phyloP scores from a whole-genome alignment of 106 monocot species.

The Allium cepa region DNA sequence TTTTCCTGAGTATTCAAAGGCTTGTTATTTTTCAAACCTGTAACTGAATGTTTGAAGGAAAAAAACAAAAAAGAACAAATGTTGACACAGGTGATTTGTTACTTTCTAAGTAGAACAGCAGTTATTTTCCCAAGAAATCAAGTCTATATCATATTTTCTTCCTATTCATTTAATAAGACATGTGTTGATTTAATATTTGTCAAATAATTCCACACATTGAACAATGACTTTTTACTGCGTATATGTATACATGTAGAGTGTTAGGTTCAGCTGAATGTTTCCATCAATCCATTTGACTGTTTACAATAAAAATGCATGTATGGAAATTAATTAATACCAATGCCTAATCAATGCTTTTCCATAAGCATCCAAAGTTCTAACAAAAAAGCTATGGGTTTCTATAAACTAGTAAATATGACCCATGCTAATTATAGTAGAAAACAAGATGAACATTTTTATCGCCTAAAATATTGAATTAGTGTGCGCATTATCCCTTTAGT shows the following conservation, averaged over 20 bases:
- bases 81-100: too few relatives aligned
- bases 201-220: slow-evolving; percentile 5
- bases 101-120: too few relatives aligned
- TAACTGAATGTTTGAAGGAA: too few relatives aligned
- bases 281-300: not conserved
- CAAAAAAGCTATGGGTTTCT: not conserved
- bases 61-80: too few relatives aligned
- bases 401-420: not conserved
- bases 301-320: not conserved
- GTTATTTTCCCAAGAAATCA: too few relatives aligned
- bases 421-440: not conserved
- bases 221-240: not conserved
- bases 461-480: not conserved
- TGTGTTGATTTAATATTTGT: too few relatives aligned
- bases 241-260: not conserved
- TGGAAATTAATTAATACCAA: not conserved
- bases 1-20: too few relatives aligned
- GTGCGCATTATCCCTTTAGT: not conserved
- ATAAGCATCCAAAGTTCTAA: not conserved
- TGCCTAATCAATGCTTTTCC: not conserved
- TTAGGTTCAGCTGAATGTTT: not conserved
- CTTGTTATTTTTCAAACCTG: too few relatives aligned
- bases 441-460: not conserved
- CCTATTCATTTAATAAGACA: too few relatives aligned
- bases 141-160: too few relatives aligned